Base-by-base conservation (phyloP, 805 yeast species). In the Cyberlindnera xylosilytica region DNA sequence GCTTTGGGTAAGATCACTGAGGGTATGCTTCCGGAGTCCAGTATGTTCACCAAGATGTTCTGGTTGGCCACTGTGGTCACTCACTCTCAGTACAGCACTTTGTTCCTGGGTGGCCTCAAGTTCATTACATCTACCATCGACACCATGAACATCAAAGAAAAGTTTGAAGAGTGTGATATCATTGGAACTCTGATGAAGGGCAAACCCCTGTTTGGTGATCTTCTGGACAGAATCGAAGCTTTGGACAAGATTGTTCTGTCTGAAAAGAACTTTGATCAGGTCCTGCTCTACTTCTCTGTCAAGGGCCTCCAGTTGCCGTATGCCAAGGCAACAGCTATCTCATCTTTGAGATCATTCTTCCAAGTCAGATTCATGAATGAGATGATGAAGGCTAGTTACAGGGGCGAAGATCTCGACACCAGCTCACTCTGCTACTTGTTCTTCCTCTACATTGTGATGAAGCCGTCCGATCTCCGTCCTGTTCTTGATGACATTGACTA, bases 271-370 rank as follows among this genome's bases (percentile, higher is more conserved):
- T 72, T 82, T 49, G 79, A 81, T 42, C 68, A 70, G 22, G 66
- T 77, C 16, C 56, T 83, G 27, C 58, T 78, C 23, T 65, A 68
- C 34, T 54, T 74, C 17, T 61, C 77, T 16, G 65, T 76, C 4
- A 79, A 74, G 53, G 91, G 90, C 0, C 59, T 83, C 31, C 72
- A 75, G 28, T 61, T 78, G 8, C 78, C 87, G 7, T 79, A 75
- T 42, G 68, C 81, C 17, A 74, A 73, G 44, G 72, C 69, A 9
- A 63, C 70, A 3, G 73, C 86, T 0, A 54, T 76, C 26, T 64
- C 62, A 1, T 66, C 76, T 19, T 53, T 82, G 51, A 66, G 65
- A 37, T 54, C 61, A 1, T 58, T 77, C 19, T 71, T 77, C 54
- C 62, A 63, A 18, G 61, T 69, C 16, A 63, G 81, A 47, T 70